Evolutionary conservation across 768 basidiomycete species (phyloP).

Genomic region (Rhodotorula sphaerocarpa): DNA sequence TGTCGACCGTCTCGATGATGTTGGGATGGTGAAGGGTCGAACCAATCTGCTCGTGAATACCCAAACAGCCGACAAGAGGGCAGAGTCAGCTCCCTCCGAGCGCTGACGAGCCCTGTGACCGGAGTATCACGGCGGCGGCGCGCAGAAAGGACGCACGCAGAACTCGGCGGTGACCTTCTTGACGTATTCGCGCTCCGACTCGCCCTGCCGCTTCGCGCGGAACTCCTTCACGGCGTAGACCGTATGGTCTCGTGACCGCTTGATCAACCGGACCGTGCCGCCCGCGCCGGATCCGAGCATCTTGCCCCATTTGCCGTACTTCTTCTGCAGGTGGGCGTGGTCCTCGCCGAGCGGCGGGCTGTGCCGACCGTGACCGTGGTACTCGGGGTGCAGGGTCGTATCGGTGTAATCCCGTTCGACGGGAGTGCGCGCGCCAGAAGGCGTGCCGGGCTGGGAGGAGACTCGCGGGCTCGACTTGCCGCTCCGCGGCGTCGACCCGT

Average conservation of each 20-base stretch:
- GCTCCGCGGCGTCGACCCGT: constrained; percentile 21
- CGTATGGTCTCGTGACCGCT: constrained; percentile 46
- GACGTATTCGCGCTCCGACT: constrained; percentile 94
- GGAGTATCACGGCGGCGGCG: background rate
- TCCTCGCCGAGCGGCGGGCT: constrained; percentile 69
- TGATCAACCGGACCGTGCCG: constrained; percentile 95
- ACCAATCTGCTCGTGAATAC: no score
- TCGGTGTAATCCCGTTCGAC: constrained; percentile 42
- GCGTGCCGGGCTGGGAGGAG: constrained; percentile 27
- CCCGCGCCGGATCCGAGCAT: constrained; percentile 92
- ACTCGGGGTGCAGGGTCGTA: constrained; percentile 39
- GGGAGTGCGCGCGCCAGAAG: constrained; percentile 34
- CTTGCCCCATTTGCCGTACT: constrained; percentile 98
- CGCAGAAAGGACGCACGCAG: constrained; percentile 63
- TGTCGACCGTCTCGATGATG: constrained; percentile 96
- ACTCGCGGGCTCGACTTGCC: constrained; percentile 25
- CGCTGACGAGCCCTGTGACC: no score
- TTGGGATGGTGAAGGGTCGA: constrained; percentile 87
- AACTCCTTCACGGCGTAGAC: constrained; percentile 98
- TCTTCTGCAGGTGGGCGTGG: constrained; percentile 87
- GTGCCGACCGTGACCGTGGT: constrained; percentile 45
- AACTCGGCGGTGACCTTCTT: constrained; percentile 99
- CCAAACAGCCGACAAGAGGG: no score
- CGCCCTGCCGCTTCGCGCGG: constrained; percentile 74
- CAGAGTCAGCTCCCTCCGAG: no score